These are phyloP conservation scores for Sporothrix phasma DNA, from an alignment of 2,329 filamentous ascomycete genomes.

Conservation along the genomic window DNA sequence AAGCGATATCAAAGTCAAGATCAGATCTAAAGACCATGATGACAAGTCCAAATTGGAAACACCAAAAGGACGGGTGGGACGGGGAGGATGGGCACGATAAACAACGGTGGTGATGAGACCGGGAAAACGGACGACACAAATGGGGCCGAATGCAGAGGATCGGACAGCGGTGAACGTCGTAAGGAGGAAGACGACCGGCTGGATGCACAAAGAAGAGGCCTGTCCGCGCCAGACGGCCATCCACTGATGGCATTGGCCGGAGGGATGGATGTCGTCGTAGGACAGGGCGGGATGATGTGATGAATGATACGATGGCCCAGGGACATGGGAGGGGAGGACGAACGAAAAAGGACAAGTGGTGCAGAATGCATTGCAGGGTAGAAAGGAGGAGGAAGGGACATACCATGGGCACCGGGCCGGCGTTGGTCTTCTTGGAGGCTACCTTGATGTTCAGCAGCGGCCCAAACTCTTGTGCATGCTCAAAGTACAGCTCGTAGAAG, in stretches of 20 bases:
- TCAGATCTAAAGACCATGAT: no score
- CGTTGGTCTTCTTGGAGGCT: slow-evolving; percentile 66
- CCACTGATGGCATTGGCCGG: not conserved
- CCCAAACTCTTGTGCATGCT: slow-evolving; percentile 83
- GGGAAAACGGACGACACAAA: slow-evolving; percentile 2
- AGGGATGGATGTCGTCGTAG: not conserved
- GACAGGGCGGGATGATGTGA: slow-evolving; percentile 3
- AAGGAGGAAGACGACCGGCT: not conserved
- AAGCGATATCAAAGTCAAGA: no score
- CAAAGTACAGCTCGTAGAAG: slow-evolving; percentile 97
- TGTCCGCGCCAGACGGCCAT: not conserved
- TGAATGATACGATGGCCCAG: slow-evolving; percentile 4
- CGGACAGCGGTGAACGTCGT: not conserved
- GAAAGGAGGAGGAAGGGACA: slow-evolving; percentile 17
- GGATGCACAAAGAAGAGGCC: not conserved
- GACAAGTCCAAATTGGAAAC: no score
- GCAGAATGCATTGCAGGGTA: not conserved
- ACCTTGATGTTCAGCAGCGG: slow-evolving; percentile 83
- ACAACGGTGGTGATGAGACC: not conserved
- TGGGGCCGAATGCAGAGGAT: not conserved
- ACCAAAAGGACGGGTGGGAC: not conserved
- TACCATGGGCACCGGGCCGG: slow-evolving; percentile 78
- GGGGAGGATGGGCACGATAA: not conserved
- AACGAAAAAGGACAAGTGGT: not conserved
- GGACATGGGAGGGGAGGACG: not conserved